Base-by-base conservation (phyloP, 2,329 filamentous ascomycete genomes). In the Diplodia seriata region DNA sequence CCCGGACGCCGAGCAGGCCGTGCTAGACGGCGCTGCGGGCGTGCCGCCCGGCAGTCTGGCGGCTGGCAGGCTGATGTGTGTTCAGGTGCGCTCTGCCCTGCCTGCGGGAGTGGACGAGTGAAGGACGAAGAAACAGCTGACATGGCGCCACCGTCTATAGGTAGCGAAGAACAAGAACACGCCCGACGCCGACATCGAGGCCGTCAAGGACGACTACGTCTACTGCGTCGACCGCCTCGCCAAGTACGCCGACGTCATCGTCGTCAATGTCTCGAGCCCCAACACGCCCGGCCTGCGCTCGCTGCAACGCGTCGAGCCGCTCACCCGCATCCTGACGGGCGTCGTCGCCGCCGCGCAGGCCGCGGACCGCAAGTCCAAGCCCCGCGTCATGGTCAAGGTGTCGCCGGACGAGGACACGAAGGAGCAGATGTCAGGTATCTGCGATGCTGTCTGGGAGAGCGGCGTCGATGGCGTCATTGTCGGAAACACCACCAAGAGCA, bases 81-180 rank as follows among this genome's bases (percentile, higher is more conserved):
- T 99, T 20, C 95, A 99, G 81, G 66, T 68, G 59, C 29, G 51
- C 40, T 36, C 11, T 40, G 47, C 59, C 59, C 47, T 51, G 47
- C 31, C 43, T 63, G 5, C 56, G 7, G 15, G 31, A n/a, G 33
- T 6, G 9, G 43, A 14, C 3, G 55, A 18, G 36, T 12, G 29
- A 53, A 36, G 14, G 43, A 40, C 8, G 55, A 66, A 29, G 3
- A 15, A 26, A 65, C 55, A 29, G 23, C 53, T 55, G 53, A 66
- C 40, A 50, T 43, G 33, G 63, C 51, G 53, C 51, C 26, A 36
- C 51, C 11, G 18, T 18, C 11, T 20, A 43, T 18, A 68, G 67
- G 88, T 98, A 51, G 94, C 94, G 63, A 99, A 99, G 88, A 98
- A 98, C 82, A 98, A 97, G 84, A 85, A 87, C 56, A 99, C 95